phyloP scores from a whole-genome alignment of 148 eudicot genomes.

The Agrostemma githago region DNA sequence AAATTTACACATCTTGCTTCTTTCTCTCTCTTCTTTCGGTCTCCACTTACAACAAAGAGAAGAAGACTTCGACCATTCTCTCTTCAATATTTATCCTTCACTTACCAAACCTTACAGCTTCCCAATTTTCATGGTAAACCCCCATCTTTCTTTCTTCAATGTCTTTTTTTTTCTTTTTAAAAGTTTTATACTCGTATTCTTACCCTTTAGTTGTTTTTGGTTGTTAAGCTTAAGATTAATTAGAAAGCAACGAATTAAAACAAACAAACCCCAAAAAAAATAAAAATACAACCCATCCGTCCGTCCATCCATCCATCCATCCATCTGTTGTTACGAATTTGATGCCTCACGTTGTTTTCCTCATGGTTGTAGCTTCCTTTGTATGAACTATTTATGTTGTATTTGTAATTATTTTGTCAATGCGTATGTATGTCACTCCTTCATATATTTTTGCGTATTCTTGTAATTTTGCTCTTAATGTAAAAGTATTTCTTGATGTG shows the following conservation, averaged over 20 bases:
- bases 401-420: neutral
- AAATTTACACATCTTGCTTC: neutral
- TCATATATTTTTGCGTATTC: neutral
- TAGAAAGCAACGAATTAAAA: too few relatives aligned
- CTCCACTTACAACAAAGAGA: neutral
- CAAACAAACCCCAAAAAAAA: conserved; percentile 5
- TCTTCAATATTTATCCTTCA: neutral
- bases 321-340: conserved; percentile 16
- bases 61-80: neutral
- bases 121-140: neutral
- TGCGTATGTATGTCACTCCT: conserved; percentile 2
- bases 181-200: neutral
- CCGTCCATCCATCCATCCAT: too few relatives aligned
- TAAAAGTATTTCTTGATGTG: conserved; percentile 26
- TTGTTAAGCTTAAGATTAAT: neutral
- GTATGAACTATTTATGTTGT: conserved; percentile 2
- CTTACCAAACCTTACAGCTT: neutral
- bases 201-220: neutral
- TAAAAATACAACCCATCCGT: conserved; percentile 17
- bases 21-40: neutral
- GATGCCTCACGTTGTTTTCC: conserved; percentile 22
- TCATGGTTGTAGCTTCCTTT: conserved; percentile 3
- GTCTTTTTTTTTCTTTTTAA: too few relatives aligned
- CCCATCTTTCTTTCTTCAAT: neutral
- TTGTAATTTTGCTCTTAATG: conserved; percentile 12